Base-by-base conservation (phyloP, 257 asterid genomes). In the Nicotiana tabacum region DNA sequence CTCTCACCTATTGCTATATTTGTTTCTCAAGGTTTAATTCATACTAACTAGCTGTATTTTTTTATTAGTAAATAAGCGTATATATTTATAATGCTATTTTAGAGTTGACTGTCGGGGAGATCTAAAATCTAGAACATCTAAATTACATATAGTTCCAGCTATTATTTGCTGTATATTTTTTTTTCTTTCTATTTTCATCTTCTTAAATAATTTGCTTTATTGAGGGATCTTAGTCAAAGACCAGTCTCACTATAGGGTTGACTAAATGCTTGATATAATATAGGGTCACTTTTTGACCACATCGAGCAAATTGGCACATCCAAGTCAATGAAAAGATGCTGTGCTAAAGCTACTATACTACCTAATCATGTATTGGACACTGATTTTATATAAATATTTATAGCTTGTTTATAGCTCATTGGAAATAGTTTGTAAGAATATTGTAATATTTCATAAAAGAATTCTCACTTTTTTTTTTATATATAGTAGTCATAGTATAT, bases 321-420 rank as follows among this genome's bases (percentile, higher is more conserved):
- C 79, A 48, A 74, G 61, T 74, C 79, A 48, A 74, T 74, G 61
- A 74, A 72, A 24, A 74, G 62, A 74, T 74, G 43, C 79, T 6
- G 27, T 24, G n/a, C 35, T 6, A 10, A 15, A 13, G 18, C 15
- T 72, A 43, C 9, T 67, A 43, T 43, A 43, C 48, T 8, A 43
- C 48, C 48, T 43, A 43, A 43, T 8, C 48, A 8, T 43, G 48
- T 43, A 43, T 8, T 43, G 48, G 2, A 43, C 48, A 43, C 8
- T 43, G 3, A 43, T 43, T 43, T 43, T 43, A 43, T 43, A 43
- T 8, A 8, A 43, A 2, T 43, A 7, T 43, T 39, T 43, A 43
- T 43, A 43, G 48, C 8, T 43, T 43, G 48, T 43, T 43, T 24
- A 24, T 24, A 24, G 27, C 27, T 24, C 27, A 24, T 24, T 24